phyloP scores from a whole-genome alignment of 768 basidiomycete genomes.

The Lactifluus hygrophoroides region DNA sequence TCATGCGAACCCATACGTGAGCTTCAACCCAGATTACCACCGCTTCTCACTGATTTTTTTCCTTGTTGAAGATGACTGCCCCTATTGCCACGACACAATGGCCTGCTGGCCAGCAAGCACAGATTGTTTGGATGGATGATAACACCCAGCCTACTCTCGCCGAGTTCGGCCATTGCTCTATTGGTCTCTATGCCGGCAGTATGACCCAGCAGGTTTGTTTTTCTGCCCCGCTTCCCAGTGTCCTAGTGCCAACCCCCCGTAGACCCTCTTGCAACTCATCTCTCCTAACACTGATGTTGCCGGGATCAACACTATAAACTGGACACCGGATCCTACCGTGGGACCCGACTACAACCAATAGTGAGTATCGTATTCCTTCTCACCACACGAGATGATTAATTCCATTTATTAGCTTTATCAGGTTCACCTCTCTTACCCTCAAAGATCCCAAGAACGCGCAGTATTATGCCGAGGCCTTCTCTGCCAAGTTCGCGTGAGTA shows the following conservation, averaged over 20 bases:
- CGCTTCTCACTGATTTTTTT: background rate
- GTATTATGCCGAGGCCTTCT: slow-evolving; percentile 63
- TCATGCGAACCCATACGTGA: slow-evolving; percentile 12
- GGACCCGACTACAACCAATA: slow-evolving; percentile 51
- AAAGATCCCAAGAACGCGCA: slow-evolving; percentile 46
- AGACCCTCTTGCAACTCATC: slow-evolving; percentile 54
- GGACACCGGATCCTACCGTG: slow-evolving; percentile 42
- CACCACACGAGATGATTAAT: background rate
- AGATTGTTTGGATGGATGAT: slow-evolving; percentile 54
- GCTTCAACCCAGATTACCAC: background rate
- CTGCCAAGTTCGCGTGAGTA: slow-evolving; percentile 66
- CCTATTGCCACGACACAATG: slow-evolving; percentile 42
- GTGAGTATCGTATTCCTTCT: slow-evolving; percentile 29
- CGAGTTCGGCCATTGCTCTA: slow-evolving; percentile 40
- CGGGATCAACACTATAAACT: slow-evolving; percentile 35
- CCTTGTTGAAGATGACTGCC: slow-evolving; percentile 40
- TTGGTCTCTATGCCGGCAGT: slow-evolving; percentile 61
- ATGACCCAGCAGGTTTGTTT: slow-evolving; percentile 45
- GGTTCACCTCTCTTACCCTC: slow-evolving; percentile 50
- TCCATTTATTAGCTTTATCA: slow-evolving; percentile 54
- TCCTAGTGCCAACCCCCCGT: slow-evolving; percentile 14
- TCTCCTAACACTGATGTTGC: slow-evolving; percentile 43
- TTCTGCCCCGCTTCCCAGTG: background rate
- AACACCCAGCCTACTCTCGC: slow-evolving; percentile 38
- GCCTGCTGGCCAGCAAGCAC: slow-evolving; percentile 41